A percentile compares a stretch with the other conserved stretches of the same genome.
These are phyloP conservation scores for Rhizophlyctis rosea DNA, from an alignment of 192 early-diverging fungal species.

Conservation along the genomic window DNA sequence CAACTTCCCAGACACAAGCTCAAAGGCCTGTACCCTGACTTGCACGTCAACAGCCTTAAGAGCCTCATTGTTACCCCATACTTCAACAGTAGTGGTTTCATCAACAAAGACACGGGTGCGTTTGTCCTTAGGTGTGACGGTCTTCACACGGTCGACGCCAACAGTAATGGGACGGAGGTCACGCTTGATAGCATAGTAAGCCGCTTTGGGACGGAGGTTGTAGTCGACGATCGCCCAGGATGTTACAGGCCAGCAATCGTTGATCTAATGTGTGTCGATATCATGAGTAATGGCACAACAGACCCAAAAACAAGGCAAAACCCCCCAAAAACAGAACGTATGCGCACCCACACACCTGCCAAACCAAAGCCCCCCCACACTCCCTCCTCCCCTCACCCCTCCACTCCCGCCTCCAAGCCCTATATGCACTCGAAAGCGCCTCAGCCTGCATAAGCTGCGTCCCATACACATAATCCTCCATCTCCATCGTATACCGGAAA, in stretches of 20 bases:
- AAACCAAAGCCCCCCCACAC: neutral
- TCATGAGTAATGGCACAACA: neutral
- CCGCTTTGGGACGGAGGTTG: neutral
- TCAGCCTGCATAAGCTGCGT: constrained; percentile 37
- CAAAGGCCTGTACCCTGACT: neutral
- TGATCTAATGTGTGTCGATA: neutral
- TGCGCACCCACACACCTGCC: neutral
- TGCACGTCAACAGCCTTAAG: neutral
- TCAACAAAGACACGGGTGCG: neutral
- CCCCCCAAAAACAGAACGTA: neutral
- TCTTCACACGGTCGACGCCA: neutral
- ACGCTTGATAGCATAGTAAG: neutral
- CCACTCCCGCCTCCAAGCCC: constrained; percentile 40
- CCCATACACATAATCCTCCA: constrained; percentile 34
- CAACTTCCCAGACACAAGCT: neutral
- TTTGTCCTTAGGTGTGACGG: neutral
- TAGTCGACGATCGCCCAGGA: neutral
- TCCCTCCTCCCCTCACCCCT: neutral
- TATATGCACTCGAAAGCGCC: constrained; percentile 30
- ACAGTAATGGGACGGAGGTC: neutral
- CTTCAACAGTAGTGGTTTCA: neutral
- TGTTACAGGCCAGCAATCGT: neutral
- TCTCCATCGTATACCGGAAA: constrained; percentile 20
- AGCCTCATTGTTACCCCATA: neutral
- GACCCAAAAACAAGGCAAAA: neutral